Conservation (phyloP, 2,329 filamentous ascomycete species). For the Chrysoporthe cubensis region DNA sequence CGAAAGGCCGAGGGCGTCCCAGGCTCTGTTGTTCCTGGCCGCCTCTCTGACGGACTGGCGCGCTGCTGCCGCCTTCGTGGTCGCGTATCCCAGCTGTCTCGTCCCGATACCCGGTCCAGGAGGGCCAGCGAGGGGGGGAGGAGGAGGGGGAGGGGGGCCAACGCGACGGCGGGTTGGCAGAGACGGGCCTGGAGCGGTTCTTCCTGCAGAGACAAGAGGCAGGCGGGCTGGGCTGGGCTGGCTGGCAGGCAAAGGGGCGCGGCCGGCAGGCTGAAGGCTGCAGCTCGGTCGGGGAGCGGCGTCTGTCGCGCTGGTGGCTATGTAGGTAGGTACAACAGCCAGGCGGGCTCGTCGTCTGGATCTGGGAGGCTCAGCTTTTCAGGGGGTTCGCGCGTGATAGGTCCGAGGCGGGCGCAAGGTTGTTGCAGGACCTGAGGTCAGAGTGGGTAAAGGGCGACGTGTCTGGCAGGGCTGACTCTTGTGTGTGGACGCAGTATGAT, state of each 20-base stretch:
- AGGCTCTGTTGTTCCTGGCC: background rate
- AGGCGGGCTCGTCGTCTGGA: constrained; percentile 5
- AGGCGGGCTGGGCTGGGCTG: background rate
- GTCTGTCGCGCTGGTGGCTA: constrained; percentile 22
- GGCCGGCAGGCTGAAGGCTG: constrained; percentile 19
- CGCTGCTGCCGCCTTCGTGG: background rate
- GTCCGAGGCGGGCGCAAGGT: constrained; percentile 10
- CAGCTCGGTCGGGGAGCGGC: constrained; percentile 21
- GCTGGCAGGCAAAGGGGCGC: constrained; percentile 15
- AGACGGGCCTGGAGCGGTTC: no score
- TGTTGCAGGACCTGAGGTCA: constrained; percentile 21
- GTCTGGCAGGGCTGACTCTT: constrained; percentile 17
- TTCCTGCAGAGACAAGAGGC: no score
- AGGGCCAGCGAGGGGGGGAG: background rate
- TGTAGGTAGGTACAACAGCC: constrained; percentile 14
- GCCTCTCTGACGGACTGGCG: constrained; percentile 5
- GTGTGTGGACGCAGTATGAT: constrained; percentile 13
- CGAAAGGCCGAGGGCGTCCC: constrained; percentile 3
- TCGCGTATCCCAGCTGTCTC: background rate
- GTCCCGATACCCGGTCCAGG: background rate
- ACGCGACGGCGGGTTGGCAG: background rate
- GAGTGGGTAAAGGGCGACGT: constrained; percentile 23
- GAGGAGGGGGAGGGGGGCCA: constrained; percentile 5
- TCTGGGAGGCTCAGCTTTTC: constrained; percentile 6
- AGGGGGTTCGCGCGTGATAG: constrained; percentile 18